A percentile compares a stretch with the other conserved stretches of the same genome.
These are phyloP conservation scores for Baorangia bicolor DNA, from an alignment of 768 basidiomycete genomes.

Conservation along the genomic window DNA sequence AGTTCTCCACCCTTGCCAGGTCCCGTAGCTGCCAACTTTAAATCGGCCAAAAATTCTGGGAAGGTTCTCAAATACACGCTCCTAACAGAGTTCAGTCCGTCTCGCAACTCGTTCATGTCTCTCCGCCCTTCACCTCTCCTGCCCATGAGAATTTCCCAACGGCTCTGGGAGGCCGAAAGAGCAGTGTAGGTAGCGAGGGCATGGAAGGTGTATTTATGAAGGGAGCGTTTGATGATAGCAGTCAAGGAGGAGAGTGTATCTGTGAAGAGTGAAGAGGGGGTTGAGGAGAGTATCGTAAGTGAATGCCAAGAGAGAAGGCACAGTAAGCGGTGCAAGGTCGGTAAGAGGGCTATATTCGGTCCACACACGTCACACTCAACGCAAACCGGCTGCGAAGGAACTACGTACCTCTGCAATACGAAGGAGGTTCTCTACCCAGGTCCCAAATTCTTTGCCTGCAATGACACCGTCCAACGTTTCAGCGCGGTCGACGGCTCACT, in stretches of 20 bases:
- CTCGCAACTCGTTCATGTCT: constrained; percentile 68
- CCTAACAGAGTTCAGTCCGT: constrained; percentile 62
- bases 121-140: constrained; percentile 46
- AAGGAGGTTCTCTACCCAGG: constrained; percentile 66
- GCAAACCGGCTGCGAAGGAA: background rate
- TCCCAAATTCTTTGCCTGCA: constrained; percentile 69
- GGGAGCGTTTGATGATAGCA: constrained; percentile 66
- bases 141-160: constrained; percentile 66
- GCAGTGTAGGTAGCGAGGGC: constrained; percentile 69
- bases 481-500: constrained; percentile 65
- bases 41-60: constrained; percentile 78
- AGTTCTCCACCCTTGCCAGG: constrained; percentile 55
- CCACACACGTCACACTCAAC: constrained; percentile 32
- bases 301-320: constrained; percentile 47
- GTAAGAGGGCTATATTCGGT: constrained; percentile 66
- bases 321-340: constrained; percentile 62
- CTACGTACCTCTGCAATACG: constrained; percentile 60
- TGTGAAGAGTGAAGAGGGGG: constrained; percentile 67
- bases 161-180: constrained; percentile 52
- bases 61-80: constrained; percentile 77
- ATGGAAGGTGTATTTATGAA: constrained; percentile 80
- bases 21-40: constrained; percentile 59
- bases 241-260: constrained; percentile 63
- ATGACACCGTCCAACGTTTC: constrained; percentile 65
- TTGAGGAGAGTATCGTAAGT: constrained; percentile 61